Evolutionary conservation across 2,329 filamentous ascomycete species (phyloP).

Genomic region (Monilinia fructicola): DNA sequence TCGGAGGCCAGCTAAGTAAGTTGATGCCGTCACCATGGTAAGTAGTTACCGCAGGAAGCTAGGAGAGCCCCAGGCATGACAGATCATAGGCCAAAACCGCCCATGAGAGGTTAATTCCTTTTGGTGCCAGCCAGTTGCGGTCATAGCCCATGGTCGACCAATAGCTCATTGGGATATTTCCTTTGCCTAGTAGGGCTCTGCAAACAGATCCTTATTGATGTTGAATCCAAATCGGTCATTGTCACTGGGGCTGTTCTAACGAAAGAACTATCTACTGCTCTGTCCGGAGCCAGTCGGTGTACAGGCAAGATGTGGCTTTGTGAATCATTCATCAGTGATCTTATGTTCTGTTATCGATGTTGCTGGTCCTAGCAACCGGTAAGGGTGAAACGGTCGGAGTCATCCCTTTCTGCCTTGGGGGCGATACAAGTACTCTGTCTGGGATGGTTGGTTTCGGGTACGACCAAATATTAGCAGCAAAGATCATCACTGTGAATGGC

Average conservation of each 20-base stretch:
- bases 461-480: constrained; percentile 3
- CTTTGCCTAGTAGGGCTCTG: constrained; percentile 35
- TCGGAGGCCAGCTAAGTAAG: neutral
- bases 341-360: neutral
- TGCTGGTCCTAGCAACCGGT: neutral
- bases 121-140: constrained; percentile 36
- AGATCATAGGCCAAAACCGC: neutral
- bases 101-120: constrained; percentile 26
- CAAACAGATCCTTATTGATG: constrained; percentile 23
- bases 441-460: neutral
- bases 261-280: neutral
- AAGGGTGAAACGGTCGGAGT: neutral
- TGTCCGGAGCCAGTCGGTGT: constrained; percentile 1
- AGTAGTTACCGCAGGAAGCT: neutral
- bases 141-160: constrained; percentile 36
- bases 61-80: neutral
- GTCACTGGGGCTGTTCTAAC: constrained; percentile 1
- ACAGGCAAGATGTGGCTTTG: neutral
- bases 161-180: constrained; percentile 31
- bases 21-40: neutral
- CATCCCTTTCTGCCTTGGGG: constrained; percentile 7
- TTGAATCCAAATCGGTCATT: neutral
- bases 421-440: neutral
- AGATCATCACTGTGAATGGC: neutral
- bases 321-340: neutral